Evolutionary conservation across 805 yeast species (phyloP), one percentile per base, ranked within the genome.

Genomic region (Zygoascus flipseniorum): DNA sequence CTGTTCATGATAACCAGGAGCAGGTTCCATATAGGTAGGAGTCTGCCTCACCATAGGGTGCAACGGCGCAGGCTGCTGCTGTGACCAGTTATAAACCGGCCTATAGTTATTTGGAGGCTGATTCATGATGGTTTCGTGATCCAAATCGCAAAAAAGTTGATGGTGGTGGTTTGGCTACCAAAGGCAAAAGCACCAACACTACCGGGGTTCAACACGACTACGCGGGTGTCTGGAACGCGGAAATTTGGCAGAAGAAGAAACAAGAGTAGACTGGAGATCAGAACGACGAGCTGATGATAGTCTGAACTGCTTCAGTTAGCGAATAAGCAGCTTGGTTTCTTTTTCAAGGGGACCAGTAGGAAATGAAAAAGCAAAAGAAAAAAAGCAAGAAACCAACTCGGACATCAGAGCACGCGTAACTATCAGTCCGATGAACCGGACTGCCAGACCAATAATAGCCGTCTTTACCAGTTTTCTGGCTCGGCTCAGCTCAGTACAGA

Each of bases 51-150:
- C 28, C 42, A 43, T 49, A 19, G 55, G 51, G n/a, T 50, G 54
- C 31, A 51, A 56, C 39, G 47, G 53, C 14, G 45, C 37, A 20
- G 55, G 54, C 26, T 20, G 47, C 42, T 54, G 57, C 49, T 52
- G 50, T 16, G 43, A n/a, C 45, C 35, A 16, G 28, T 20, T 49
- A 26, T 42, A 37, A 16, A 47, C 42, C 32, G 39, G 41, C 44
- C 48, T 35, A 16, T 50, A 26, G 28, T 43, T 47, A 31, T 49
- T 52, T 18, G 44, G 44, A 16, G 44, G 44, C 16, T 42, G 44
- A 35, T 35, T 35, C 39, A 35, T 35, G 39, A 35, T 35, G 39
- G 39, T 35, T 35, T 35, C 16, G 39, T 4, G 13, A 35, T 35
- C 39, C 13, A 35, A n/a, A 13, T 35, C 8, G 39, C 13, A n/a